A percentile compares a stretch with the other conserved stretches of the same genome.
These are phyloP conservation scores for Ilyonectria destructans DNA, from an alignment of 2,329 filamentous ascomycete genomes.

Conservation along the genomic window DNA sequence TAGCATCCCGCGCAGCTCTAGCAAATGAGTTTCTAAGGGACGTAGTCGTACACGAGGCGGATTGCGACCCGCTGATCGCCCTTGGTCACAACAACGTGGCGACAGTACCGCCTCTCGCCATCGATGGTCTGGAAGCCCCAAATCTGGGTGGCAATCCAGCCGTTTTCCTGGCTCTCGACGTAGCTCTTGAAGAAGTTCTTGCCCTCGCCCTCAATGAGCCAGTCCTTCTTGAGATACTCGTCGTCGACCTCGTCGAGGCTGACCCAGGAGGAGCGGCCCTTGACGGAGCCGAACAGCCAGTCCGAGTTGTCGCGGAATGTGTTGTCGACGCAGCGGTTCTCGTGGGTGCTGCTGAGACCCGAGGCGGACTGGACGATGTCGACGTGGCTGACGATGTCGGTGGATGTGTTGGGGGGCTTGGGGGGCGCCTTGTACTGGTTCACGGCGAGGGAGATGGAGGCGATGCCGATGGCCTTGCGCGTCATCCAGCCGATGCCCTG, in stretches of 20 bases:
- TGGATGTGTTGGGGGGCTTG: slow-evolving; percentile 57
- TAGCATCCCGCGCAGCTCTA: background rate
- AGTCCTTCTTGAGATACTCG: slow-evolving; percentile 71
- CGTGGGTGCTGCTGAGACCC: slow-evolving; percentile 76
- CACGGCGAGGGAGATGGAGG: slow-evolving; percentile 78
- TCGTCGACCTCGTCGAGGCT: slow-evolving; percentile 66
- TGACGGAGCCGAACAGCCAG: slow-evolving; percentile 84
- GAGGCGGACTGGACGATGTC: slow-evolving; percentile 83
- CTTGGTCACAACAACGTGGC: slow-evolving; percentile 71
- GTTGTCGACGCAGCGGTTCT: slow-evolving; percentile 70
- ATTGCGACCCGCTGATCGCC: slow-evolving; percentile 64
- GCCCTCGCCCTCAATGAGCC: slow-evolving; percentile 73
- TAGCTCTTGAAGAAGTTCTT: slow-evolving; percentile 77
- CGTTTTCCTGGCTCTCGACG: slow-evolving; percentile 68
- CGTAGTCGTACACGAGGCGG: slow-evolving; percentile 72
- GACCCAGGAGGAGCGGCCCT: slow-evolving; percentile 72
- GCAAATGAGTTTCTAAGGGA: slow-evolving; percentile 40
- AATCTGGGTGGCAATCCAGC: slow-evolving; percentile 71
- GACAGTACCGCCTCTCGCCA: slow-evolving; percentile 67
- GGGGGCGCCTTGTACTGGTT: slow-evolving; percentile 68
- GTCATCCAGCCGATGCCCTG: slow-evolving; percentile 82
- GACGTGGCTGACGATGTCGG: slow-evolving; percentile 71
- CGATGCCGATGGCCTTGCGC: slow-evolving; percentile 80
- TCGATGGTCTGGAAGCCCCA: slow-evolving; percentile 74
- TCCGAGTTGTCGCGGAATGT: slow-evolving; percentile 77